A percentile compares a stretch with the other conserved stretches of the same genome.
Conservation (phyloP, 495 filamentous ascomycete species). For the Oleoguttula mirabilis region DNA sequence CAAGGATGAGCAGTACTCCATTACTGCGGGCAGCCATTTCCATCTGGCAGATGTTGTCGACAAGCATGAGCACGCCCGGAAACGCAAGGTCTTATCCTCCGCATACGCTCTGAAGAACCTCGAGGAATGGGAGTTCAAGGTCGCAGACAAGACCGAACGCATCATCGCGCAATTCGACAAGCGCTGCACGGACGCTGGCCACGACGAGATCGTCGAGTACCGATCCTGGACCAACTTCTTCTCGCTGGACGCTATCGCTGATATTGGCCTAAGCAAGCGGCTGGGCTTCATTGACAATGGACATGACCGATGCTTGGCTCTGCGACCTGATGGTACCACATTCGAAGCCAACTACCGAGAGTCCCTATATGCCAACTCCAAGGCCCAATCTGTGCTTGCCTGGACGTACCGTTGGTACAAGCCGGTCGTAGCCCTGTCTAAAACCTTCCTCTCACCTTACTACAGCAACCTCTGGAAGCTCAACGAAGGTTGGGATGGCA, state of each 20-base stretch:
- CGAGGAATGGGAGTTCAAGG: slow-evolving; percentile 44
- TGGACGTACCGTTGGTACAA: slow-evolving; percentile 41
- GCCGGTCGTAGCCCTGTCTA: slow-evolving; percentile 1
- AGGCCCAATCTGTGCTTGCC: slow-evolving; percentile 32
- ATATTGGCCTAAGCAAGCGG: slow-evolving; percentile 35
- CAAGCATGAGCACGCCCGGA: slow-evolving; percentile 36
- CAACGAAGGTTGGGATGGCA: slow-evolving; percentile 28
- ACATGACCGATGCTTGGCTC: slow-evolving; percentile 31
- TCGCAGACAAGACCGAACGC: slow-evolving; percentile 39
- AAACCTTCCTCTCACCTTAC: slow-evolving; percentile 2
- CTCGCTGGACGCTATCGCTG: slow-evolving; percentile 33
- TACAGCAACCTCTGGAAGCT: slow-evolving; percentile 14
- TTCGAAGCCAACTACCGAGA: slow-evolving; percentile 34
- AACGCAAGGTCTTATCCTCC: slow-evolving; percentile 39
- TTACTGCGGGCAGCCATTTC: slow-evolving; percentile 33
- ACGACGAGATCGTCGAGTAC: slow-evolving; percentile 30
- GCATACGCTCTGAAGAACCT: slow-evolving; percentile 45
- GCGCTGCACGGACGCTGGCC: slow-evolving; percentile 15
- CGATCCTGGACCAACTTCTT: slow-evolving; percentile 36
- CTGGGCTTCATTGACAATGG: slow-evolving; percentile 43
- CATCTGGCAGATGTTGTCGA: slow-evolving; percentile 40
- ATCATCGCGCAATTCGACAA: slow-evolving; percentile 20
- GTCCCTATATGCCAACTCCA: slow-evolving; percentile 37
- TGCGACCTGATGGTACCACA: slow-evolving; percentile 33
- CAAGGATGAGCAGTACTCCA: slow-evolving; percentile 38